These are phyloP conservation scores for Fusarium camptoceras DNA, from an alignment of 2,329 filamentous ascomycete genomes.

Conservation along the genomic window DNA sequence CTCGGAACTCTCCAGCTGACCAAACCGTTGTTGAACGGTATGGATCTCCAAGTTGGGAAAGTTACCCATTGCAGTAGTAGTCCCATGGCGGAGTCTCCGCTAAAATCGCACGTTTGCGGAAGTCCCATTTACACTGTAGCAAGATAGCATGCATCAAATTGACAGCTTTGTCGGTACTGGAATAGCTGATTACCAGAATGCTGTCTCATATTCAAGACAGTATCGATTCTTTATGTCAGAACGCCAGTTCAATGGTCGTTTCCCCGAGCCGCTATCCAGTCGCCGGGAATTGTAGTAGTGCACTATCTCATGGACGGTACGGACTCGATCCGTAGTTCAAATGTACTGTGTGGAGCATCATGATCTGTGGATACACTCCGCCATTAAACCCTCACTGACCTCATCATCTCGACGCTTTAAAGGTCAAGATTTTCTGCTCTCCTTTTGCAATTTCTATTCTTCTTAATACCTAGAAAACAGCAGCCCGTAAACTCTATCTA, in stretches of 20 bases:
- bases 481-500: neutral
- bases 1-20: neutral
- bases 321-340: rapidly evolving
- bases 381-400: constrained; percentile 7
- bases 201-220: too few species aligned
- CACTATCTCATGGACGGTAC: neutral
- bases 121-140: neutral
- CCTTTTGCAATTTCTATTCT: neutral
- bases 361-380: neutral
- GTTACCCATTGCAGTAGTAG: neutral
- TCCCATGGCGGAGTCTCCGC: neutral
- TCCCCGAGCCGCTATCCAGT: rapidly evolving
- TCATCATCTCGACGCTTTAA: neutral
- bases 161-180: too few species aligned
- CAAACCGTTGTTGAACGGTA: neutral
- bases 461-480: neutral
- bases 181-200: too few species aligned
- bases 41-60: neutral
- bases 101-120: neutral
- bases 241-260: neutral
- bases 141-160: neutral
- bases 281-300: neutral
- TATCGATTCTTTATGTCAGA: neutral
- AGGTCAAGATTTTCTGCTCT: neutral
- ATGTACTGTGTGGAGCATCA: neutral